Evolutionary conservation across 495 filamentous ascomycete species (phyloP), one percentile per base, ranked within the genome.

Genomic region (Hyaloscypha hepaticicola): DNA sequence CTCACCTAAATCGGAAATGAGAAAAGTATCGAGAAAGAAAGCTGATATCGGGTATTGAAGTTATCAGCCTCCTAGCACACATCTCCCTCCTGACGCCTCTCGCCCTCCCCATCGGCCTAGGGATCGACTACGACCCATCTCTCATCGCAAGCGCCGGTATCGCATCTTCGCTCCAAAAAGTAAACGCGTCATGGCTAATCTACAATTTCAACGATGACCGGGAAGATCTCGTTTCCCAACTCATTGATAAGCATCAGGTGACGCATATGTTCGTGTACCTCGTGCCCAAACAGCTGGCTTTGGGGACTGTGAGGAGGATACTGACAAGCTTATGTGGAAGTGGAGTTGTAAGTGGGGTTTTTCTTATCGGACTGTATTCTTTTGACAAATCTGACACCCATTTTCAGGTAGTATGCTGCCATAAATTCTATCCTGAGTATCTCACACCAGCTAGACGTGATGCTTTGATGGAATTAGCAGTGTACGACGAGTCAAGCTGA

Each of bases 251-350:
- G 3, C 27, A 50, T 26, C 41, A 50, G 2, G 56, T 60, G 21
- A 65, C 63, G 14, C 63, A 65, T 55, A 48, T 65, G 21, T 65
- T 65, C 33, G 33, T 65, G 19, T 65, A 65, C 49, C 56, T 65
- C 7, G 41, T 58, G 45, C 63, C 63, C 22, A 59, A 65, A 41
- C 63, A 65, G 48, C 22, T 65, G 56, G 63, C 55, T 8, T 24
- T 65, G 21, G n/a, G 3, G n/a, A 60, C 55, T n/a, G 55, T 65
- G 19, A 14, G 56, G 45, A 5, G n/a, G 28, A 59, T 65, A n/a
- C 55, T 65, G 63, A 56, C 38, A 9, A 16, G 55, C 4, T 55
- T 59, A 19, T 53, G 28, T 21, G 55, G 50, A 21, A 28, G 55
- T 25, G 63, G 63, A 3, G 55, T 65, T 12, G 41, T 45, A 45